Conservation (phyloP, 2,329 filamentous ascomycete genomes). For the Talaromyces sp. region DNA sequence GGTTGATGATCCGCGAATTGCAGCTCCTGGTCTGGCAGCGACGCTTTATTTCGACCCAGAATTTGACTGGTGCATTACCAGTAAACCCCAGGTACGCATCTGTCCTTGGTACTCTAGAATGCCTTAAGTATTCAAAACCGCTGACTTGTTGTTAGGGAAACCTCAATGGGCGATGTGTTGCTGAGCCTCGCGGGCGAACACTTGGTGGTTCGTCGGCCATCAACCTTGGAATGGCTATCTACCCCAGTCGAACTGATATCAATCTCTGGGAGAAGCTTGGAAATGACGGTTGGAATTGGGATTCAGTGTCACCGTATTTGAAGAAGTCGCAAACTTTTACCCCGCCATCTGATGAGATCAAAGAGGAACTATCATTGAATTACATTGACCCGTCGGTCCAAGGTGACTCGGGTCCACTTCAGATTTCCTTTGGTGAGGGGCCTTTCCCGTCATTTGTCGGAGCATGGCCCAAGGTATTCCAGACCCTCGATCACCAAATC, state of each 20-base stretch:
- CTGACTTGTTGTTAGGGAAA: conserved; percentile 10
- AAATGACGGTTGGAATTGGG: conserved; percentile 42
- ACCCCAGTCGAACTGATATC: conserved; percentile 24
- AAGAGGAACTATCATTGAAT: conserved; percentile 9
- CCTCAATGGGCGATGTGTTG: conserved; percentile 17
- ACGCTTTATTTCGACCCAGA: conserved; percentile 7
- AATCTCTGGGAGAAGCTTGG: conserved; percentile 47
- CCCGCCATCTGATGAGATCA: conserved; percentile 11
- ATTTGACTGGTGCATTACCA: conserved; percentile 15
- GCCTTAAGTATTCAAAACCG: background rate
- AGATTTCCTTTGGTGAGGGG: conserved; percentile 15
- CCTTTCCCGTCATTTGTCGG: conserved; percentile 6
- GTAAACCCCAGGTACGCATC: conserved; percentile 13
- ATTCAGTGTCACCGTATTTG: conserved; percentile 38
- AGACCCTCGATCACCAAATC: conserved; percentile 12
- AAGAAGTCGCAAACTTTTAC: conserved; percentile 40
- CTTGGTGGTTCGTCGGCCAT: conserved; percentile 35
- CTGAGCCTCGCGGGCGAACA: conserved; percentile 11
- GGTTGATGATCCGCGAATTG: conserved; percentile 14
- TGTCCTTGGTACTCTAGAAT: background rate
- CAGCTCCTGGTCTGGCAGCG: conserved; percentile 9
- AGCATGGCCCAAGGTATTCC: conserved; percentile 22
- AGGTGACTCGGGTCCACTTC: conserved; percentile 13
- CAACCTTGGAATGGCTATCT: conserved; percentile 31
- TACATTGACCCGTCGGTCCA: conserved; percentile 7